Evolutionary conservation across 352 stramenopile species (phyloP).

Genomic region (Aphanomyces astaci): DNA sequence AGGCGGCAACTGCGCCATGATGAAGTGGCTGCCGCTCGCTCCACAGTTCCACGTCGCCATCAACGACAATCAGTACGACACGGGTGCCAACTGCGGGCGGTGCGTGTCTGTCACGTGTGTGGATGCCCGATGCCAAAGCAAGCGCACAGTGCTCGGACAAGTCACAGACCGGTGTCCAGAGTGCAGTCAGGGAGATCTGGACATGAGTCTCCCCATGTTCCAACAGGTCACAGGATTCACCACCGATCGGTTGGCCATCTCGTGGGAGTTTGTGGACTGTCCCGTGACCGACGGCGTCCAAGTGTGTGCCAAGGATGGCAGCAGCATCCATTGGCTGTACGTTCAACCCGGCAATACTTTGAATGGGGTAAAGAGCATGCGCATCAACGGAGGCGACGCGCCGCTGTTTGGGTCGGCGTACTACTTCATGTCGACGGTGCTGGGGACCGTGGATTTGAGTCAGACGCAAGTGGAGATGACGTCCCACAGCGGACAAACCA

Average conservation of each 20-base stretch:
- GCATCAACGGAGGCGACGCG: slow-evolving; percentile 39
- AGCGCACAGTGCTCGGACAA: slow-evolving; percentile 38
- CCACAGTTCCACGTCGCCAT: slow-evolving; percentile 50
- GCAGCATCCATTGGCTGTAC: slow-evolving; percentile 53
- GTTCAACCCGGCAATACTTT: slow-evolving; percentile 54
- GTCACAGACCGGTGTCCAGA: slow-evolving; percentile 67
- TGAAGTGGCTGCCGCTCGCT: slow-evolving; percentile 29
- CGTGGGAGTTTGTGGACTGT: slow-evolving; percentile 53
- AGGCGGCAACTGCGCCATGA: slow-evolving; percentile 46
- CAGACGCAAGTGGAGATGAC: slow-evolving; percentile 30
- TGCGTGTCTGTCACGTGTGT: slow-evolving; percentile 55
- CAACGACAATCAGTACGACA: slow-evolving; percentile 58
- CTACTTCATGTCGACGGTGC: slow-evolving; percentile 31
- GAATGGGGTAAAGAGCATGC: slow-evolving; percentile 42
- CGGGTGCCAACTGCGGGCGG: slow-evolving; percentile 47
- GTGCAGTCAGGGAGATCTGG: slow-evolving; percentile 52
- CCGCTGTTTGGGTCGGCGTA: slow-evolving; percentile 34
- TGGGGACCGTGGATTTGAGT: slow-evolving; percentile 23
- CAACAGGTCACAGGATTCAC: slow-evolving; percentile 45
- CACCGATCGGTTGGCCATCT: slow-evolving; percentile 41
- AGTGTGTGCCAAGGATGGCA: slow-evolving; percentile 62
- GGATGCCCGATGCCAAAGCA: slow-evolving; percentile 43
- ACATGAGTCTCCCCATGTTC: slow-evolving; percentile 61
- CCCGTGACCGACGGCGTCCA: slow-evolving; percentile 48
- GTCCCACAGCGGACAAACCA: slow-evolving; percentile 30